Base-by-base conservation (phyloP, 352 stramenopile genomes). In the Globisporangium orthogonon region DNA sequence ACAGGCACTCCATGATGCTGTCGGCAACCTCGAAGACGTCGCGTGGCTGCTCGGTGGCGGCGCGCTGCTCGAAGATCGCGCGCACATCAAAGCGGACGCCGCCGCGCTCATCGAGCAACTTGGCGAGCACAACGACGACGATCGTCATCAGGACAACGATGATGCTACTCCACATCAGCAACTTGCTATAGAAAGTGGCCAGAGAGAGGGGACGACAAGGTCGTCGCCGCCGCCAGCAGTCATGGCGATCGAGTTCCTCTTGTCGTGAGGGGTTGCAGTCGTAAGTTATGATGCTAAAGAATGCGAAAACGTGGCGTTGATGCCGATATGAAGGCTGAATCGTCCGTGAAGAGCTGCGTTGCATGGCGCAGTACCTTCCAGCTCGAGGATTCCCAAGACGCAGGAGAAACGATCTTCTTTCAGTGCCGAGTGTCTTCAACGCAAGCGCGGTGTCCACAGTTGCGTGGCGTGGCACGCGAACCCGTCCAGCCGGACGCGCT, bases 11-110 rank as follows among this genome's bases (percentile, higher is more conserved):
- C 58, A 67, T 47, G 62, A 77, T 5, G 63, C 60, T 5, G 29
- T 77, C 7, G 66, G 66, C 13, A 61, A 18, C 44, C 33, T 77
- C 13, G 55, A 66, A 14, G 63, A 68, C 44, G 66, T 72, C 1
- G 35, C 56, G 30, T 52, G 51, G 44, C 56, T 77, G 48, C 58
- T 77, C 35, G 55, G 61, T 14, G 44, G 45, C 35, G 50, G 40
- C 15, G 58, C 52, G 50, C 54, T 62, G 28, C 44, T 64, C 9
- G 35, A 49, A 9, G 50, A 62, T 18, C n/a, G 49, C 18, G 56
- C 49, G n/a, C 28, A 35, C 18, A 47, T 62, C 31, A 45, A 51
- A 23, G 13, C 31, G 3, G 50, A 41, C 10, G 33, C 40, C 40
- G n/a, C 17, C 4, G 33, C 28, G 33, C 31, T 14, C 13, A 46